phyloP scores from a whole-genome alignment of 2,329 filamentous ascomycete species.

The Talaromyces funiculosus region DNA sequence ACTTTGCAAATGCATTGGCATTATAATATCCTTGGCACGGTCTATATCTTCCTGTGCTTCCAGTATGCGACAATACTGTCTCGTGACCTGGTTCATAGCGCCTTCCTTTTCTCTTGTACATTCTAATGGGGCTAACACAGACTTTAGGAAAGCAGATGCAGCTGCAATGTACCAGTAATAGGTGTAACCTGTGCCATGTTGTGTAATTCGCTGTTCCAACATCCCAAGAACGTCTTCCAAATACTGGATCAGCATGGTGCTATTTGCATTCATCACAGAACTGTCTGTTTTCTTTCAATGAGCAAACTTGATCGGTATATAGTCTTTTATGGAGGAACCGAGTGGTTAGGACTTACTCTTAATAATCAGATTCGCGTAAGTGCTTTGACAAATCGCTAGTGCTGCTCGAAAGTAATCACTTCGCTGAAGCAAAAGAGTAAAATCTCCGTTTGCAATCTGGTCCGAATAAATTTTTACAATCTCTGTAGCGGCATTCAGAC shows the following conservation, averaged over 20 bases:
- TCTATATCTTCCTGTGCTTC: constrained; percentile 17
- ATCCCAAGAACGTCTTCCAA: constrained; percentile 25
- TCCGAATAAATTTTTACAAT: constrained; percentile 17
- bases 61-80: constrained; percentile 19
- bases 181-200: constrained; percentile 31
- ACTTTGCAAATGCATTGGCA: not conserved
- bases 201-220: constrained; percentile 29
- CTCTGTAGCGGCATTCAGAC: constrained; percentile 18
- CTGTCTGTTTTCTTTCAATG: constrained; percentile 13
- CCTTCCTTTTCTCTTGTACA: constrained; percentile 21
- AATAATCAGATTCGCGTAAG: constrained; percentile 11
- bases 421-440: constrained; percentile 16
- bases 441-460: constrained; percentile 11
- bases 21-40: constrained; percentile 15
- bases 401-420: constrained; percentile 21
- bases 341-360: constrained; percentile 5
- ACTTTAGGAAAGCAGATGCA: constrained; percentile 26
- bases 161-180: constrained; percentile 32
- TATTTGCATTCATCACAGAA: constrained; percentile 16
- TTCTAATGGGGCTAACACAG: constrained; percentile 20
- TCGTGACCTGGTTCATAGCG: constrained; percentile 19
- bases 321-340: not conserved
- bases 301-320: not conserved
- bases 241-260: constrained; percentile 15
- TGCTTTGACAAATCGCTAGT: constrained; percentile 19